Evolutionary conservation across 768 basidiomycete genomes (phyloP), one percentile per base, ranked within the genome.

Genomic region (Phaffia australis): DNA sequence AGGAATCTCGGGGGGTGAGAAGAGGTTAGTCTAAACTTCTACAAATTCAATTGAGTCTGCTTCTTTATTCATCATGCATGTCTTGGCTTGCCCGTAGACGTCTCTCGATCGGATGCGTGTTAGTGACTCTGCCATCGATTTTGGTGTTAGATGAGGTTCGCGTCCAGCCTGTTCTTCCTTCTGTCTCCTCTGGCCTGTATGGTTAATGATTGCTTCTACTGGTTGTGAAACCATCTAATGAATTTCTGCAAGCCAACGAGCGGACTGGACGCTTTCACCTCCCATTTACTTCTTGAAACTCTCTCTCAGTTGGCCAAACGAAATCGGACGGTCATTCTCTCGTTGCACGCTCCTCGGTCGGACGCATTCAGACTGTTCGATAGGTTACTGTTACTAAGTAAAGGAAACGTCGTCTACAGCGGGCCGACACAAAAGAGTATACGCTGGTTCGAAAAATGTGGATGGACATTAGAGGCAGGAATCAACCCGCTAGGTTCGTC

Each of bases 1-100:
- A 57, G 85, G 85, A 1, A 82, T 86, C 48, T 83, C 82, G 25
- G 84, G 84, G 9, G 84, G 86, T 3, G 85, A 87, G 73, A 84
- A 83, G 70, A 79, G 85, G n/a, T 79, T 82, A 6, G 81, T 83
- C 6, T 42, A 42, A 11, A 42, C 11, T 42, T 11, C 35, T 42
- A 42, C 18, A 18, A 0, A 11, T 4, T 21, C 14, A 2, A 15
- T 32, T 42, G 3, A 58, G 29, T 58, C 56, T 8, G 11, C 2
- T 30, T 19, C 25, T 58, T 9, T 16, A 58, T 21, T 42, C 21
- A 19, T 21, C 29, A 27, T 29, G 27, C 14, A 23, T 32, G 3
- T 29, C 56, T 19, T 29, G 30, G 21, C 30, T 5, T 58, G 25
- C 6, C 27, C 9, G 21, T 32, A 72, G 73, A 58, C 73, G 75